Percentiles rank a stretch among this genome's conserved stretches.
Conservation (phyloP, 164 flowering plant genomes). For the Vitis riparia region DNA sequence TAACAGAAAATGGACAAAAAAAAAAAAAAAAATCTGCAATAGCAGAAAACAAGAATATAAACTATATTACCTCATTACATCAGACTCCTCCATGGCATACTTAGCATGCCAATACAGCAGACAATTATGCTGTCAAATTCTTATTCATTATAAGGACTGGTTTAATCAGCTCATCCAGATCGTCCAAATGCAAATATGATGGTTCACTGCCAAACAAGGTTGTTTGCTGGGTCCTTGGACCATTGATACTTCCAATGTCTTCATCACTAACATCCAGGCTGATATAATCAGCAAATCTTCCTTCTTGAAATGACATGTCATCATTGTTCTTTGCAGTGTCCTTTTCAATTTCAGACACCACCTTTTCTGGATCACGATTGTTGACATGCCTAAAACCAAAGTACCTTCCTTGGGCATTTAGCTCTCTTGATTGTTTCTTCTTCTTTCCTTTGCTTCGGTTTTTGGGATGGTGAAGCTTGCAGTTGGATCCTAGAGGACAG, state of each 20-base stretch:
- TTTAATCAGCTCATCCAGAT: conserved; percentile 48
- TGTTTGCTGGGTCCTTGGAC: conserved; percentile 9
- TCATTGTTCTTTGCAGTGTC: conserved; percentile 20
- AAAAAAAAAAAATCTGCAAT: not conserved
- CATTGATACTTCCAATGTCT: conserved; percentile 31
- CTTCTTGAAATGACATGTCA: conserved; percentile 31
- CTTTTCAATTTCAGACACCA: conserved; percentile 31
- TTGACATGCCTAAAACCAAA: conserved; percentile 45
- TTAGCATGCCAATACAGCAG: not conserved
- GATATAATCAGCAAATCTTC: conserved; percentile 54
- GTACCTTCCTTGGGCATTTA: conserved; percentile 56
- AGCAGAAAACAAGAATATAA: not conserved
- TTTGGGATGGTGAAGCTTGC: conserved; percentile 96
- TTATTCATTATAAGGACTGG: conserved; percentile 47
- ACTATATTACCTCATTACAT: not conserved
- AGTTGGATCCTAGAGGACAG: conserved; percentile 64
- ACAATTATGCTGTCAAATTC: not conserved
- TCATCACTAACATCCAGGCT: conserved; percentile 57
- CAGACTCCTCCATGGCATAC: not conserved
- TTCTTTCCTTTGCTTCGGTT: conserved; percentile 42
- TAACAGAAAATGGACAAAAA: not conserved
- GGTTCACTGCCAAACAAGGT: conserved; percentile 18
- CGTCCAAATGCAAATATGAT: conserved; percentile 26
- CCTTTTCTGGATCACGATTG: conserved; percentile 19
- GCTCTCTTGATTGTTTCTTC: conserved; percentile 37